Base-by-base conservation (phyloP, 108 stramenopile genomes). In the Fistulifera pelliculosa region DNA sequence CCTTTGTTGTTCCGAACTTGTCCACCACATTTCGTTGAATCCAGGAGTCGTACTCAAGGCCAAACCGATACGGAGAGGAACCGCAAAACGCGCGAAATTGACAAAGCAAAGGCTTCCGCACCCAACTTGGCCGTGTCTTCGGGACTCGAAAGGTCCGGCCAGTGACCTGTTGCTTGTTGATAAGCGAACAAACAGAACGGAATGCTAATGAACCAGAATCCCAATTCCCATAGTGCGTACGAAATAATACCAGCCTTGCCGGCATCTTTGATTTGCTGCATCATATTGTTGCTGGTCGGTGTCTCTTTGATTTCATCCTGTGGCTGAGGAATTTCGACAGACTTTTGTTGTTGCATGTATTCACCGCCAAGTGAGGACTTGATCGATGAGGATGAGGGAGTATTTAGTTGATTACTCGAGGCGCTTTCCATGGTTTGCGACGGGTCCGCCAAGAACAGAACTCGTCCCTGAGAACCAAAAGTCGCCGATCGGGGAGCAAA, bases 51-150 rank as follows among this genome's bases (percentile, higher is more conserved):
- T 91, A 49, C 73, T 70, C 53, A 87, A 54, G 25, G 85, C 90
- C 49, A 87, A 54, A 10, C 91, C 91, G 52, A 93, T 85, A 49
- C 91, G 62, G 18, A 93, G 62, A 1, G 91, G 91, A 11, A 93
- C 85, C 5, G 91, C 91, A 51, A 93, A 82, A 52, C 91, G 63
- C 19, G 91, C 91, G 78, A 93, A 83, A 54, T 88, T 93, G 28
- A 82, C 83, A 73, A 93, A 18, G 91, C 91, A 76, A 89, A 89
- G 11, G 85, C 85, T 72, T 89, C 87, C 5, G 76, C 87, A 7
- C 80, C 79, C 24, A 93, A 45, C 58, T 89, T 81, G 38, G 77
- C 61, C 47, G 81, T 39, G 42, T 89, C 91, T 27, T 88, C 91
- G 22, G 52, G 61, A 56, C 85, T 74, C 1, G 60, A 56, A 12